These are phyloP conservation scores for Colletotrichum sp. DNA, from an alignment of 2,329 filamentous ascomycete species.

Conservation along the genomic window DNA sequence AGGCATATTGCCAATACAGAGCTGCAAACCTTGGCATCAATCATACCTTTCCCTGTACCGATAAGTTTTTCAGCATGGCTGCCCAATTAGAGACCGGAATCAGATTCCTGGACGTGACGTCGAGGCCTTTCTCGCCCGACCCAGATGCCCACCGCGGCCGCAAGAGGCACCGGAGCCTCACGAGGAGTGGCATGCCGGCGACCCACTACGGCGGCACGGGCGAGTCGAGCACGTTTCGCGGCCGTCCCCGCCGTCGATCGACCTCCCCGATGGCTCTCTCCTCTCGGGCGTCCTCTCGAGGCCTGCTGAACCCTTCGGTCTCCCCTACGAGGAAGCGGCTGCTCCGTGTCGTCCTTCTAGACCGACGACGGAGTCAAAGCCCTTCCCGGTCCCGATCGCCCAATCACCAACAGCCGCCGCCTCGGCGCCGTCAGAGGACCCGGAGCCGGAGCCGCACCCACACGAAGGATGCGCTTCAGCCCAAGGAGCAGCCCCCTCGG, in stretches of 20 bases:
- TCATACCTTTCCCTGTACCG: neutral
- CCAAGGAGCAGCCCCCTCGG: slow-evolving; percentile 3
- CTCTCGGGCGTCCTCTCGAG: slow-evolving; percentile 37
- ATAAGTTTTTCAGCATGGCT: neutral
- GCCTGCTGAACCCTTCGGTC: slow-evolving; percentile 32
- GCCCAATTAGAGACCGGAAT: slow-evolving; percentile 1
- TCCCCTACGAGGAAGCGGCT: slow-evolving; percentile 48
- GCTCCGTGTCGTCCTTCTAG: slow-evolving; percentile 44
- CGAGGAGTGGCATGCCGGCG: slow-evolving; percentile 34
- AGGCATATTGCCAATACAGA: neutral
- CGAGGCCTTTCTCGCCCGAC: slow-evolving; percentile 15
- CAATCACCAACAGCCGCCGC: slow-evolving; percentile 32
- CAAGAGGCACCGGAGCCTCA: slow-evolving; percentile 44
- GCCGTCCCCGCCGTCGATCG: slow-evolving; percentile 44
- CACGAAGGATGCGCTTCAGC: neutral
- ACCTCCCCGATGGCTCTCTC: slow-evolving; percentile 36
- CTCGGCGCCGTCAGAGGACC: slow-evolving; percentile 41
- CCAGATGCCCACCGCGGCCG: slow-evolving; percentile 35
- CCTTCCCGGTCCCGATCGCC: slow-evolving; percentile 43
- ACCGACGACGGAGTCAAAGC: slow-evolving; percentile 49
- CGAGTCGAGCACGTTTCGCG: slow-evolving; percentile 48
- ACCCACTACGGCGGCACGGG: slow-evolving; percentile 42
- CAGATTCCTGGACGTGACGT: neutral
- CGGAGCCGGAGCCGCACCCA: slow-evolving; percentile 40
- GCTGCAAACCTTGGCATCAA: neutral